Conservation (phyloP, 345 rosid species). For the Dipteronia sinensis region DNA sequence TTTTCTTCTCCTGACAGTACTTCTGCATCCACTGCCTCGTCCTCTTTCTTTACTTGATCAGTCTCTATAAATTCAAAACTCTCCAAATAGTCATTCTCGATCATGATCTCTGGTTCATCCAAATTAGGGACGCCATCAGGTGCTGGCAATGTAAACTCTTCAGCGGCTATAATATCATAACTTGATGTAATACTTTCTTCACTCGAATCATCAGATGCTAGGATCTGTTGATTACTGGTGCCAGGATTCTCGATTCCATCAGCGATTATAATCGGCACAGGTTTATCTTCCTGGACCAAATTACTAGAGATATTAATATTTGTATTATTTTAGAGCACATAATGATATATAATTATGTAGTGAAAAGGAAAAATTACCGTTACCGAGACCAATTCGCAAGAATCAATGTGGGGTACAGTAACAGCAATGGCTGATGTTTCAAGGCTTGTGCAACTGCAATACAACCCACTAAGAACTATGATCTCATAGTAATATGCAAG, state of each 20-base stretch:
- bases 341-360: background rate
- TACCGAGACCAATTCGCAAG: constrained; percentile 20
- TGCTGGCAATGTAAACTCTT: constrained; percentile 17
- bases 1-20: constrained; percentile 11
- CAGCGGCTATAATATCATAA: constrained; percentile 13
- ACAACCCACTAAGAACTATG: background rate
- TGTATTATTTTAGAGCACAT: background rate
- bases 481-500: background rate
- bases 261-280: constrained; percentile 1
- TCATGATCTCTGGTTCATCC: background rate
- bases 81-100: constrained; percentile 9
- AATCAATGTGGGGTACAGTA: constrained; percentile 16
- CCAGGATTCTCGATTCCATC: constrained; percentile 16
- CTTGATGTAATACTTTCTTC: constrained; percentile 18
- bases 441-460: constrained; percentile 33
- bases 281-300: constrained; percentile 40
- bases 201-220: constrained; percentile 13
- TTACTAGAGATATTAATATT: background rate
- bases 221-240: constrained; percentile 18
- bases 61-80: background rate
- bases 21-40: constrained; percentile 10
- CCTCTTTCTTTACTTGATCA: constrained; percentile 1
- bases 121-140: constrained; percentile 4
- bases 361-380: constrained; percentile 24
- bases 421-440: constrained; percentile 17